phyloP scores from a whole-genome alignment of 2,329 filamentous ascomycete genomes.

The Ophiobolus disseminans region DNA sequence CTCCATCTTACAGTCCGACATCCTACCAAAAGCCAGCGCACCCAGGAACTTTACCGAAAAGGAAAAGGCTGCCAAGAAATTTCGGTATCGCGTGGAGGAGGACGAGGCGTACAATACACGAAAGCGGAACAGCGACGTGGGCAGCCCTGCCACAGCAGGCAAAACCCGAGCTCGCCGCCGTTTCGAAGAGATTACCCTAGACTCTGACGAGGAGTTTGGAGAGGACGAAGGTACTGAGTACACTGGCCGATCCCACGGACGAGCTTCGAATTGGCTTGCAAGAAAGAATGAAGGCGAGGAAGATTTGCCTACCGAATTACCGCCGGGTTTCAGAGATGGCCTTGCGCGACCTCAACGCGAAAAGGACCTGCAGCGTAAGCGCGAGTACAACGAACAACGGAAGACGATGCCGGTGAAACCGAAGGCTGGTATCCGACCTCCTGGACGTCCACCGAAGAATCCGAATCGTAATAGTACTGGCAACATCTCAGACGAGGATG shows the following conservation, averaged over 20 bases:
- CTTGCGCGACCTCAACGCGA: constrained; percentile 37
- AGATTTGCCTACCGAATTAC: constrained; percentile 53
- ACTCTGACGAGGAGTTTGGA: constrained; percentile 52
- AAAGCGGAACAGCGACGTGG: constrained; percentile 31
- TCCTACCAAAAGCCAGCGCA: constrained; percentile 27
- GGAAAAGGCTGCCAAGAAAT: constrained; percentile 42
- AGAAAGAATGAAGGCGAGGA: constrained; percentile 52
- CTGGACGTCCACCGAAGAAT: constrained; percentile 30
- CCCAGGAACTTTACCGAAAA: constrained; percentile 27
- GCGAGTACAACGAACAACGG: constrained; percentile 30
- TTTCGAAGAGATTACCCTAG: constrained; percentile 57
- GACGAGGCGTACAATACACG: constrained; percentile 51
- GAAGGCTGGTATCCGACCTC: constrained; percentile 35
- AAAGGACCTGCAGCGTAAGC: constrained; percentile 30
- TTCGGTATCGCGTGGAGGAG: constrained; percentile 48
- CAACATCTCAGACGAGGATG: constrained; percentile 35
- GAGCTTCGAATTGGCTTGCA: constrained; percentile 52
- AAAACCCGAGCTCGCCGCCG: constrained; percentile 30
- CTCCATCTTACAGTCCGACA: constrained; percentile 49
- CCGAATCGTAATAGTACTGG: constrained; percentile 34
- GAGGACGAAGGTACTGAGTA: constrained; percentile 25
- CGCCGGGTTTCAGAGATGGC: constrained; percentile 51
- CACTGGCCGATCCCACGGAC: constrained; percentile 25
- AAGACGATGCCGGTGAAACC: constrained; percentile 34
- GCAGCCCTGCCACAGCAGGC: constrained; percentile 33